Conservation (phyloP, 1,284 basidiomycete genomes). For the Stygiomarasmius scandens region DNA sequence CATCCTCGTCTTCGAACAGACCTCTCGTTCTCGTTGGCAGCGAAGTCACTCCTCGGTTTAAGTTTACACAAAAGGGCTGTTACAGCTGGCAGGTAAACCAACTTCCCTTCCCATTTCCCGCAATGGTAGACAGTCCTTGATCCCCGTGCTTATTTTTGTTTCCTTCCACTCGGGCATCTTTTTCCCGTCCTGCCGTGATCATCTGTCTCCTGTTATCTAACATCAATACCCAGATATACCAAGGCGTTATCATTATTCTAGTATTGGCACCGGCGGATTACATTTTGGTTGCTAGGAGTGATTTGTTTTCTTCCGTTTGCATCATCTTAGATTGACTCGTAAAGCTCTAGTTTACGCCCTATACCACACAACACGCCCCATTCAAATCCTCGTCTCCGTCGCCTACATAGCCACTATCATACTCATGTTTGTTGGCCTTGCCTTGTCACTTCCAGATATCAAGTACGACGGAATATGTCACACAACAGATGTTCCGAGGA, state of each 20-base stretch:
- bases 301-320: neutral
- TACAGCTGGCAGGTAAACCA: slow-evolving; percentile 1
- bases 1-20: neutral
- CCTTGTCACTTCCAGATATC: slow-evolving; percentile 2
- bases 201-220: too few relatives aligned
- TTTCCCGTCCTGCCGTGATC: too few relatives aligned
- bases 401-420: neutral
- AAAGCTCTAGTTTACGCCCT: slow-evolving; percentile 1
- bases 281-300: neutral
- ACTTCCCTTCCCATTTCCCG: neutral
- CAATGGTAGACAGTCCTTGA: too few relatives aligned
- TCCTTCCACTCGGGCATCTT: neutral
- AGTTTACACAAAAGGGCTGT: neutral
- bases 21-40: slow-evolving; percentile 1
- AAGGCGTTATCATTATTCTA: neutral
- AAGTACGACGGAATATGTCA: slow-evolving; percentile 1
- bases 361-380: neutral
- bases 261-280: neutral
- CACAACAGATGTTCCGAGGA: neutral
- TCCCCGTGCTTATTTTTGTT: neutral
- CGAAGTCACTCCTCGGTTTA: neutral
- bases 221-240: neutral
- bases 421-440: neutral
- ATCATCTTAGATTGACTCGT: neutral
- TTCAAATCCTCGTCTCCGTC: neutral